Base-by-base conservation (phyloP, 108 stramenopile species). In the Cylindrotheca closterium region DNA sequence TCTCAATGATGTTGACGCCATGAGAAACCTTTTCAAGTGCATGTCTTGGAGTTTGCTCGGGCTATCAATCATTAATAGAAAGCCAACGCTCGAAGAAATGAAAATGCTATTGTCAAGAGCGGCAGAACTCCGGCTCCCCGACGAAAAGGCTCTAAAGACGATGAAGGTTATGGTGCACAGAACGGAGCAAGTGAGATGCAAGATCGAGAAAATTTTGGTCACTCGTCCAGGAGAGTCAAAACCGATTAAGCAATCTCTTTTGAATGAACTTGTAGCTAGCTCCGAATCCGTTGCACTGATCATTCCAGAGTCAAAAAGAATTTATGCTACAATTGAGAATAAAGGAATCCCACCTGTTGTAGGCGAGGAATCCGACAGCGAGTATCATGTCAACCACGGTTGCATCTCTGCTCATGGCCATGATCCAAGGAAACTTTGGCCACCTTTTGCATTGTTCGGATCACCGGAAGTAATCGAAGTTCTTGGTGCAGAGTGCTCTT, bases 341-440 rank as follows among this genome's bases (percentile, higher is more conserved):
- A 69, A 73, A 25, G 89, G 89, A 17, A 34, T 59, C 4, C 59
- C 86, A 21, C 81, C 87, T 55, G 87, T 86, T 42, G 48, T 85
- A 37, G 87, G 89, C 68, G 85, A 84, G 46, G 83, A 94, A 2
- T 87, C 92, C 8, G 76, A 80, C 63, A 92, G 94, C 74, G 96
- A 65, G 79, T 27, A 84, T 87, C 50, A 97, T 97, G 96, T 32
- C 33, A 52, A 34, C 27, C 26, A 34, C 24, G n/a, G 37, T 47
- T 60, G 62, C 24, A 63, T 65, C 21, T 79, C 89, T n/a, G 77
- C 84, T 4, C 78, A 85, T 60, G 89, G 86, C 7, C 89, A 85
- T 4, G 54, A 78, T 54, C 73, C 77, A 8, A 51, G 29, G 3
- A 33, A 73, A 33, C 48, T 91, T 22, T 91, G 89, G 89, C 89